phyloP scores from a whole-genome alignment of 1,284 basidiomycete species.

The Schizophyllum amplum region DNA sequence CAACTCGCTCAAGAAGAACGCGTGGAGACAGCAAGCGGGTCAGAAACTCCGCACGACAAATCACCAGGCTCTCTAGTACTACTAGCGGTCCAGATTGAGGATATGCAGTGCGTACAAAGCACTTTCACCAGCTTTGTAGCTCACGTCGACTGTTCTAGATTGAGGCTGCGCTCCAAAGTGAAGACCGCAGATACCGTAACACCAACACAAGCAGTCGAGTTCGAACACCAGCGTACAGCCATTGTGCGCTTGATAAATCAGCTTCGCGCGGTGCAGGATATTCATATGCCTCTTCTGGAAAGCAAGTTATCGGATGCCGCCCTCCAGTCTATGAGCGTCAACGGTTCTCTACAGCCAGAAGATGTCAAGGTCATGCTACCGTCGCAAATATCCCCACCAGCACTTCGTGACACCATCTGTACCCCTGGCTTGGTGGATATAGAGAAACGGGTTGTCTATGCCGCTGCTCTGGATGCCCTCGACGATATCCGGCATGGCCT shows the following conservation, averaged over 20 bases:
- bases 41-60: not conserved
- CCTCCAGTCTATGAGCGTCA: too few species aligned
- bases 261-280: conserved; percentile 4
- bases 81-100: conserved; percentile 8
- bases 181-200: not conserved
- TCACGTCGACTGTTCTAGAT: not conserved
- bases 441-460: not conserved
- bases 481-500: too few species aligned
- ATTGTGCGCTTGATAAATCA: not conserved
- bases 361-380: conserved; percentile 9
- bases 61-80: conserved; percentile 7
- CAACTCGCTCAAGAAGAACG: conserved; percentile 3
- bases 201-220: not conserved
- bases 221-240: not conserved
- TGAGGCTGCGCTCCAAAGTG: not conserved
- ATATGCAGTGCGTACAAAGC: conserved; percentile 3
- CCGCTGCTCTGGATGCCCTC: too few species aligned
- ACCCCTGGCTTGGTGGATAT: not conserved
- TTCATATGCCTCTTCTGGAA: conserved; percentile 6
- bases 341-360: conserved; percentile 3
- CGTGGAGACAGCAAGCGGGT: not conserved
- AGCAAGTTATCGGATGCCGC: too few species aligned
- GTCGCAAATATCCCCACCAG: not conserved
- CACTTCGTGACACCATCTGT: not conserved
- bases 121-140: not conserved